A percentile compares a stretch with the other conserved stretches of the same genome.
Conservation (phyloP, 129 eudicot genomes). For the Tagetes patula region DNA sequence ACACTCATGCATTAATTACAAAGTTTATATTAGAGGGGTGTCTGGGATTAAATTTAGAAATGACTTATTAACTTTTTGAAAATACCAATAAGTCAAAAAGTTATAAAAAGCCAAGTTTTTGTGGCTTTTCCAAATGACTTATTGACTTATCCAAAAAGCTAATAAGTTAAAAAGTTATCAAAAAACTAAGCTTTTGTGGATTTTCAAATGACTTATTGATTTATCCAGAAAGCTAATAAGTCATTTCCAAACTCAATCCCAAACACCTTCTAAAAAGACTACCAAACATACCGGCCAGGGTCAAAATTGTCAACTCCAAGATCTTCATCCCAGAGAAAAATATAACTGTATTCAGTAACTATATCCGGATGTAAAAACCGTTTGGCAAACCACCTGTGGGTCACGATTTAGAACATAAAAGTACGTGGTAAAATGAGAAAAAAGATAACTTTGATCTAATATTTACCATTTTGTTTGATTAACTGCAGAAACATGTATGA, state of each 20-base stretch:
- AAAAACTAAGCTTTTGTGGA: no score
- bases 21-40: conserved; percentile 11
- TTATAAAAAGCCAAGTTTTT: no score
- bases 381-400: conserved; percentile 91
- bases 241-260: no score
- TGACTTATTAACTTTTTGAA: no score
- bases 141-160: no score
- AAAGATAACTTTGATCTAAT: background rate
- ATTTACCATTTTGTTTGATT: conserved; percentile 96
- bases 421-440: background rate
- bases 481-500: conserved; percentile 74
- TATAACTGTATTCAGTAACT: conserved; percentile 61
- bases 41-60: no score
- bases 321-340: conserved; percentile 94
- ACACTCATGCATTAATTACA: background rate
- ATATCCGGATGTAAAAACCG: conserved; percentile 88
- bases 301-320: conserved; percentile 78
- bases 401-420: conserved; percentile 8
- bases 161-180: no score
- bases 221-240: no score
- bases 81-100: no score
- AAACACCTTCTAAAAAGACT: background rate
- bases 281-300: conserved; percentile 78
- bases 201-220: no score
- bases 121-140: no score